Conservation (phyloP, 768 basidiomycete genomes). For the Tulasnella sp. region DNA sequence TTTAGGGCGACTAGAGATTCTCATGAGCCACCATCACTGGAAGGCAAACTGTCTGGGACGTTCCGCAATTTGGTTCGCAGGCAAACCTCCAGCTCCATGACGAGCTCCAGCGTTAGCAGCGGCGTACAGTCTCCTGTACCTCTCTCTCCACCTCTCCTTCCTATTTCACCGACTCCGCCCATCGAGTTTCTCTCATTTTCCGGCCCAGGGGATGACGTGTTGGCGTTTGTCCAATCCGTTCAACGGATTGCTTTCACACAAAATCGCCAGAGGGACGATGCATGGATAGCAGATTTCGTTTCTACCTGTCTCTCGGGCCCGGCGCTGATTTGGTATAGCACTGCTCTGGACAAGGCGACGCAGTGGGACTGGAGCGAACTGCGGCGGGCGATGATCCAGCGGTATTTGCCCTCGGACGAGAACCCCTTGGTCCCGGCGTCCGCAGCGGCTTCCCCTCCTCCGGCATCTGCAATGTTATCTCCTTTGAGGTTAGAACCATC, state of each 20-base stretch:
- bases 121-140: background rate
- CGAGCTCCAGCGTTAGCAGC: background rate
- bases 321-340: slow-evolving; percentile 7
- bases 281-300: slow-evolving; percentile 12
- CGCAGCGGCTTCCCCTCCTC: background rate
- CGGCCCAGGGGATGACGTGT: background rate
- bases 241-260: slow-evolving; percentile 5
- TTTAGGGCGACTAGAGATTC: background rate
- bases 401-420: background rate
- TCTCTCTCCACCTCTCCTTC: background rate
- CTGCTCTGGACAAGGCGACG: background rate
- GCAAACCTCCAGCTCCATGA: slow-evolving; percentile 6
- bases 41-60: slow-evolving; percentile 1
- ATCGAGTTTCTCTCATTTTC: slow-evolving; percentile 4
- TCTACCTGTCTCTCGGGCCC: slow-evolving; percentile 1
- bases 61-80: slow-evolving; percentile 7
- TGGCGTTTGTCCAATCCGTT: background rate
- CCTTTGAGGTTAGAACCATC: background rate
- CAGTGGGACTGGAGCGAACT: slow-evolving; percentile 1
- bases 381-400: slow-evolving; percentile 12
- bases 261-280: slow-evolving; percentile 18
- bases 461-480: background rate
- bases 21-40: background rate
- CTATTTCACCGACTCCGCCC: background rate
- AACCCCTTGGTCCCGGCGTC: background rate